phyloP scores from a whole-genome alignment of 768 basidiomycete species.

The Tricholoma flavovirens region DNA sequence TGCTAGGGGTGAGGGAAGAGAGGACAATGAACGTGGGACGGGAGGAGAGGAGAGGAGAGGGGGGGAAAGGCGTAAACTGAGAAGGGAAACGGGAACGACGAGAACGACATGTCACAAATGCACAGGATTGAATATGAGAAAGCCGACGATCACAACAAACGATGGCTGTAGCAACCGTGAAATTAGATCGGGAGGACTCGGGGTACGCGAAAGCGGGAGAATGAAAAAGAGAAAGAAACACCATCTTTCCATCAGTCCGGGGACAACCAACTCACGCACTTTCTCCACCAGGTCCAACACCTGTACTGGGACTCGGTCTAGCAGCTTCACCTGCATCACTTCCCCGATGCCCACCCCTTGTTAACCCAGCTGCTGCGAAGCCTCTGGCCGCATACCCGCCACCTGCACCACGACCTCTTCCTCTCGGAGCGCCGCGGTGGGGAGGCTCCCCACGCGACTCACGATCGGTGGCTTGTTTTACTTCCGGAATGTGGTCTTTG shows the following conservation, averaged over 20 bases:
- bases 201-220: neutral
- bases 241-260: neutral
- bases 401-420: slow-evolving; percentile 24
- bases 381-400: slow-evolving; percentile 9
- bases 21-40: neutral
- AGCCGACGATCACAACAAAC: neutral
- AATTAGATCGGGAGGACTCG: neutral
- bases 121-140: neutral
- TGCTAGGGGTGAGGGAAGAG: neutral
- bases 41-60: neutral
- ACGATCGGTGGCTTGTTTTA: slow-evolving; percentile 65
- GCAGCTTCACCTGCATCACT: neutral
- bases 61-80: neutral
- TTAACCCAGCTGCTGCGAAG: slow-evolving; percentile 2
- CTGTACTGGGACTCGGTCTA: neutral
- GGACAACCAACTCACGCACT: neutral
- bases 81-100: neutral
- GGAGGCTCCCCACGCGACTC: slow-evolving; percentile 35
- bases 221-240: neutral
- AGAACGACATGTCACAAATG: neutral
- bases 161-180: neutral
- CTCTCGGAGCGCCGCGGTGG: slow-evolving; percentile 25
- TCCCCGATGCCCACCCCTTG: neutral
- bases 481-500: slow-evolving; percentile 58
- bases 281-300: slow-evolving; percentile 1